Evolutionary conservation across 805 yeast species (phyloP).

Genomic region (Wickerhamiella sorbophila): DNA sequence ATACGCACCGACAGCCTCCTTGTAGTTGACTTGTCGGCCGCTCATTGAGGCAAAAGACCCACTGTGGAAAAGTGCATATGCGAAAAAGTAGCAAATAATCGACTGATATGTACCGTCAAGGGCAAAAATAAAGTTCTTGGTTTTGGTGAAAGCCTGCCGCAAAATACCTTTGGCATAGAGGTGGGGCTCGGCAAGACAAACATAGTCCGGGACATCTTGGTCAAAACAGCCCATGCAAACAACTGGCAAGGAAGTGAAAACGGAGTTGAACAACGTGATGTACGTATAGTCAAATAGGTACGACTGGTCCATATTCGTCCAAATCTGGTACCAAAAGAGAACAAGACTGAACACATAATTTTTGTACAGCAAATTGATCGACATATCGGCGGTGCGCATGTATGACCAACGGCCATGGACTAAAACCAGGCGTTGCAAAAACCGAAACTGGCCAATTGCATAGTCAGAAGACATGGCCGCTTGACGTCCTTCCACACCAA

Average conservation of each 20-base stretch:
- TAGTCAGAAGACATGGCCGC: constrained; percentile 81
- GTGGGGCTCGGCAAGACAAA: constrained; percentile 55
- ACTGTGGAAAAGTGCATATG: constrained; percentile 40
- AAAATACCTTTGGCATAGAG: constrained; percentile 54
- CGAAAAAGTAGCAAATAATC: constrained; percentile 51
- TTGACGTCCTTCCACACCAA: constrained; percentile 77
- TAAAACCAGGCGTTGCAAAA: constrained; percentile 44
- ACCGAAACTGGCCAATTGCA: constrained; percentile 69
- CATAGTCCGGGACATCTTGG: constrained; percentile 57
- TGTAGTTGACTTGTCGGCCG: constrained; percentile 47
- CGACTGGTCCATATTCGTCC: constrained; percentile 56
- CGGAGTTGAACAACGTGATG: constrained; percentile 65
- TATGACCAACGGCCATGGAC: constrained; percentile 84
- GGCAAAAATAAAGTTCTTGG: constrained; percentile 48
- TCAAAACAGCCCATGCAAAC: constrained; percentile 59
- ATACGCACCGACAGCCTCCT: constrained; percentile 58
- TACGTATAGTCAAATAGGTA: constrained; percentile 66
- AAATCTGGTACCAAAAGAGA: constrained; percentile 64
- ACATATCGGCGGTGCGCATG: constrained; percentile 58
- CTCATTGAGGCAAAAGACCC: constrained; percentile 30
- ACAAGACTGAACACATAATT: constrained; percentile 61
- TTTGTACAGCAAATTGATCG: constrained; percentile 66
- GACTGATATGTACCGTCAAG: constrained; percentile 62
- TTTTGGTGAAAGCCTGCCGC: constrained; percentile 46
- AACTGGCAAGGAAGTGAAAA: constrained; percentile 68